Evolutionary conservation across 352 stramenopile genomes (phyloP), one percentile per base, ranked within the genome.

Genomic region (Globisporangium okanoganense): DNA sequence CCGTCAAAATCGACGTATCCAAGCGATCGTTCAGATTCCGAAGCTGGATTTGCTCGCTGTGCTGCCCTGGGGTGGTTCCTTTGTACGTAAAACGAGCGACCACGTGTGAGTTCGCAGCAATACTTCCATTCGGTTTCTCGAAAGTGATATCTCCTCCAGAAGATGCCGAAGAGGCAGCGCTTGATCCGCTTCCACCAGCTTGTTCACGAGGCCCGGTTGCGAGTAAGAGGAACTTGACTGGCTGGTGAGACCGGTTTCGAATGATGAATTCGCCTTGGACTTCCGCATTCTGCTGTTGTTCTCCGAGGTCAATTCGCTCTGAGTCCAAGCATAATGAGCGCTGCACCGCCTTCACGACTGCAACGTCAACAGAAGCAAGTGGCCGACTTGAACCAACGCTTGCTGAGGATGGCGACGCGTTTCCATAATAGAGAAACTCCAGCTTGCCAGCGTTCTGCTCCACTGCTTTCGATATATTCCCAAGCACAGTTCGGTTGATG

Each of bases 11-110:
- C 16, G 82, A 85, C 16, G 79, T 89, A 57, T 96, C 84, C 2
- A 92, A 62, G 14, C 86, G 85, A 60, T 94, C 84, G 40, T 73
- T 91, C 13, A 96, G 72, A 64, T 96, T 96, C 13, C 85, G 76
- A 35, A 96, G 70, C 14, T 94, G 59, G 56, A 96, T 87, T 55
- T 90, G 82, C 31, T 94, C 84, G 25, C 66, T 75, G 52, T 94
- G 85, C 33, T 93, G 80, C 6, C 87, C 87, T 40, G 85, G 83
- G 16, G 71, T 69, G 47, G 51, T 70, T 13, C 77, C 84, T 58
- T 73, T 81, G 72, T 90, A 94, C 25, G 73, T 76, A 60, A 96
- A 96, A n/a, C 67, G 50, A 49, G 88, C 77, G 27, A 62, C 69
- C 27, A 77, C 65, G 18, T 67, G 70, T 9, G 78, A 82, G 24